Percentiles rank a stretch among this genome's conserved stretches.
Conservation (phyloP, 257 asterid genomes). For the Przewalskia tangutica region DNA sequence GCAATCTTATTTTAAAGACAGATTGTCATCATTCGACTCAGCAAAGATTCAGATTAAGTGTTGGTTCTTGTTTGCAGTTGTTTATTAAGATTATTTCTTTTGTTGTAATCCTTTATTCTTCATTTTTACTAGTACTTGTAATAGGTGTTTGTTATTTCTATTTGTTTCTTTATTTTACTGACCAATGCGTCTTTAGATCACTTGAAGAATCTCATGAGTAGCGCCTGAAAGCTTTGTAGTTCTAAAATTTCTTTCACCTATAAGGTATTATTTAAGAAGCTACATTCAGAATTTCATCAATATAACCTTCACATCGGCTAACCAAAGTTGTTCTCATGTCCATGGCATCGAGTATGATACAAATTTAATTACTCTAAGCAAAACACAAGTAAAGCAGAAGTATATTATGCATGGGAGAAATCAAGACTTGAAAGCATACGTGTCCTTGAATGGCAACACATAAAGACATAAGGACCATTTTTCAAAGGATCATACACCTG, state of each 20-base stretch:
- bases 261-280: background rate
- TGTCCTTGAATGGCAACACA: background rate
- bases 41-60: no score
- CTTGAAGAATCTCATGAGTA: background rate
- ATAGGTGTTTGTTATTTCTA: no score
- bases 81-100: no score
- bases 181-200: background rate
- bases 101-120: no score
- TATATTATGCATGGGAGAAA: background rate
- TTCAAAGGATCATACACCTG: background rate
- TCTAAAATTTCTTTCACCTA: background rate
- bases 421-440: background rate
- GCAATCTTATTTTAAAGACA: no score
- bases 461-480: background rate
- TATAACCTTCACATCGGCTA: background rate
- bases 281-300: background rate
- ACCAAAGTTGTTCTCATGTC: background rate
- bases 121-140: no score
- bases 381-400: background rate
- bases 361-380: background rate
- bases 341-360: background rate
- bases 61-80: no score
- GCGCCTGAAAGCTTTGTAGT: background rate
- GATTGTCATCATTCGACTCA: no score
- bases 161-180: no score